A percentile compares a stretch with the other conserved stretches of the same genome.
Evolutionary conservation across 2,329 filamentous ascomycete genomes (phyloP).

Genomic region (Dactylonectria estremocensis): DNA sequence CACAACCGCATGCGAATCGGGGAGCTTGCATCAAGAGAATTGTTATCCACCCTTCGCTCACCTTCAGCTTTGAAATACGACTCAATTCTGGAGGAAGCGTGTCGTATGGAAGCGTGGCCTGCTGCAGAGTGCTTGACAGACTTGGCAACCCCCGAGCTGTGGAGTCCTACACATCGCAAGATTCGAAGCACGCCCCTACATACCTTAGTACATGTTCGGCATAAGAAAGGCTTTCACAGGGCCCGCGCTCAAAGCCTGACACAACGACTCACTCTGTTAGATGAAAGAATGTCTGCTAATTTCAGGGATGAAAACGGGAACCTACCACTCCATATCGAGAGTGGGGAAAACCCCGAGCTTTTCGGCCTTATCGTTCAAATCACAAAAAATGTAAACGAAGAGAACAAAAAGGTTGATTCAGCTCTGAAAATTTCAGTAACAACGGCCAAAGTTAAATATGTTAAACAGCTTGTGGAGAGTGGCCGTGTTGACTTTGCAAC

Average conservation of each 20-base stretch:
- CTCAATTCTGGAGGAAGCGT: not conserved
- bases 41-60: not conserved
- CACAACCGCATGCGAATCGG: not conserved
- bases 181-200: not conserved
- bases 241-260: not conserved
- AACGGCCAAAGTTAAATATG: fast-evolving
- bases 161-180: not conserved
- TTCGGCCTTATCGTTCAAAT: not conserved
- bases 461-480: not conserved
- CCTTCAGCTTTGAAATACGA: too few species aligned
- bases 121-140: not conserved
- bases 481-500: not conserved
- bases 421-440: not conserved
- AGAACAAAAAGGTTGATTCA: not conserved
- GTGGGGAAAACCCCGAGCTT: fast-evolving
- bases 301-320: not conserved
- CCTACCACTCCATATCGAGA: not conserved
- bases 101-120: not conserved
- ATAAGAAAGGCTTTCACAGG: not conserved
- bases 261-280: not conserved
- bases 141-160: not conserved
- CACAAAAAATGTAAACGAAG: not conserved
- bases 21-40: not conserved
- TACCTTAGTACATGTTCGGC: not conserved
- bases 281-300: not conserved